Evolutionary conservation across 2,329 filamentous ascomycete species (phyloP).

Genomic region (Aureobasidium sp.): DNA sequence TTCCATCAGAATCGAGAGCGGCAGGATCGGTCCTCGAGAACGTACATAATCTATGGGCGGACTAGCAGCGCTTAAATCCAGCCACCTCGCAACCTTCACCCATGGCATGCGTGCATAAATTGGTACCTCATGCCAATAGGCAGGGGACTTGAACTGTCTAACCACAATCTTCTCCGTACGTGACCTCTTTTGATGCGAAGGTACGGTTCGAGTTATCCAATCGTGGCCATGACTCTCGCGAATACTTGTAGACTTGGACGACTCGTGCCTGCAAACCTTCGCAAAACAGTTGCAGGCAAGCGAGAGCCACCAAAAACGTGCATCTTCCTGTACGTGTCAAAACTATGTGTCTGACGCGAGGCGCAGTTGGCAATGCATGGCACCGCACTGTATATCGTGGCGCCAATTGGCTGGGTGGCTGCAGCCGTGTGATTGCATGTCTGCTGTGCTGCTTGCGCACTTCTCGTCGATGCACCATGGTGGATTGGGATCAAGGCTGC

Average conservation of each 20-base stretch:
- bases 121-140: background rate
- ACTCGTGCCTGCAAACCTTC: background rate
- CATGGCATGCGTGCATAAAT: background rate
- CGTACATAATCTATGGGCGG: background rate
- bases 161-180: background rate
- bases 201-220: background rate
- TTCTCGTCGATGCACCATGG: background rate
- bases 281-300: background rate
- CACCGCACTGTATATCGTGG: background rate
- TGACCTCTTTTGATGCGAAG: background rate
- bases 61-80: conserved; percentile 7
- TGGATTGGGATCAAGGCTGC: background rate
- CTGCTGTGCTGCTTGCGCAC: conserved; percentile 1
- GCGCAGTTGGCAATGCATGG: conserved; percentile 6
- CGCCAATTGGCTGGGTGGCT: conserved; percentile 8
- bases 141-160: background rate
- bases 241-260: background rate
- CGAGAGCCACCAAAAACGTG: background rate
- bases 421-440: conserved; percentile 1
- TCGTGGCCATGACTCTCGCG: background rate
- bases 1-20: background rate
- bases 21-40: background rate
- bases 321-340: conserved; percentile 6
- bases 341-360: background rate
- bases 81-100: conserved; percentile 7